Percentiles rank a stretch among this genome's conserved stretches.
Evolutionary conservation across 1,284 basidiomycete genomes (phyloP).

Genomic region (Sporisorium sorghi): DNA sequence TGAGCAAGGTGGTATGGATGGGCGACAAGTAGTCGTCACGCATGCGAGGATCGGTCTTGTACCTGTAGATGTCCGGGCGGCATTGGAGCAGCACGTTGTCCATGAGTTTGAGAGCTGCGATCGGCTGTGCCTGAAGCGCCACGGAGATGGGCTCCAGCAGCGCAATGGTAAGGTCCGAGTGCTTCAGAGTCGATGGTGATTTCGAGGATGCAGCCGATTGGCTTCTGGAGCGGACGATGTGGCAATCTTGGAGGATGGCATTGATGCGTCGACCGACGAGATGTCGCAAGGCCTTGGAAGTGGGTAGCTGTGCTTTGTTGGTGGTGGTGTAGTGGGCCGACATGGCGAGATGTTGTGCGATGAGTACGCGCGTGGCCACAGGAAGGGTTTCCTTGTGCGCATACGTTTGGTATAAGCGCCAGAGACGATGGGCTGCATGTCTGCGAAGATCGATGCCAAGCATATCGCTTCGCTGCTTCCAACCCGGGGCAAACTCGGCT

Average conservation of each 20-base stretch:
- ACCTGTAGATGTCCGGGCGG: conserved; percentile 27
- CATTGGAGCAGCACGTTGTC: conserved; percentile 25
- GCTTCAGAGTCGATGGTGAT: background rate
- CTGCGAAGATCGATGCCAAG: conserved; percentile 29
- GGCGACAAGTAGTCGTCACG: conserved; percentile 12
- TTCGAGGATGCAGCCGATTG: background rate
- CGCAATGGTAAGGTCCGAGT: conserved; percentile 10
- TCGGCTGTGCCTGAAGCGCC: conserved; percentile 30
- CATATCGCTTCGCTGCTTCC: conserved; percentile 1
- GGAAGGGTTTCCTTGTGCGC: conserved; percentile 31
- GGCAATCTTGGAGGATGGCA: conserved; percentile 38
- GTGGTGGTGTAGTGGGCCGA: conserved; percentile 16
- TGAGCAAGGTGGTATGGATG: conserved; percentile 20
- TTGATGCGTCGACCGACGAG: conserved; percentile 22
- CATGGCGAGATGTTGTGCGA: conserved; percentile 15
- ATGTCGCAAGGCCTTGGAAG: conserved; percentile 29
- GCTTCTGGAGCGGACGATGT: background rate
- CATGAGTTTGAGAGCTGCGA: conserved; percentile 27
- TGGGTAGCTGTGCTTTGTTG: conserved; percentile 11
- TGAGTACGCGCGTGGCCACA: conserved; percentile 2
- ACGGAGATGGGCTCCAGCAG: conserved; percentile 22
- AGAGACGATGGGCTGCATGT: conserved; percentile 15
- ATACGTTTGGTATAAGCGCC: conserved; percentile 25
- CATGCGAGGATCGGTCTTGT: conserved; percentile 4
- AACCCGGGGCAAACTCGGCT: conserved; percentile 7